Conservation (phyloP, 2,329 filamentous ascomycete species). For the Colletotrichum chrysophilum region DNA sequence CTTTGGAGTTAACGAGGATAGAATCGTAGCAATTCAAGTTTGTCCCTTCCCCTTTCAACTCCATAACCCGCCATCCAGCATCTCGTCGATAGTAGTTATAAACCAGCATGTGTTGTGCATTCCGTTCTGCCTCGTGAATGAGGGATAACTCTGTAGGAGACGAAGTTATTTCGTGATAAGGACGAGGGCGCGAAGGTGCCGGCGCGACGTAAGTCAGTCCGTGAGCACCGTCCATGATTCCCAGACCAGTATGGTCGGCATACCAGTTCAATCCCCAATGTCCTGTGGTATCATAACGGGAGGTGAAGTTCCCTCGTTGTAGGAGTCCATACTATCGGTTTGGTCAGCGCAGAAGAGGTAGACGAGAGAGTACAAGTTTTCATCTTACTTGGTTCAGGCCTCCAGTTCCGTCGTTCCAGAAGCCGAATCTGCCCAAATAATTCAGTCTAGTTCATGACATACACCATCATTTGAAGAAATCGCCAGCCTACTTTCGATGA, state of each 20-base stretch:
- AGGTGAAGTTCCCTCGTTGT: slow-evolving; percentile 3
- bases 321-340: background rate
- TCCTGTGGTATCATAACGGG: background rate
- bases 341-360: background rate
- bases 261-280: slow-evolving; percentile 14
- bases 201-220: background rate
- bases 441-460: background rate
- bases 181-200: background rate
- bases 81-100: slow-evolving; percentile 12
- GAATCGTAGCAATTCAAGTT: slow-evolving; percentile 59
- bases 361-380: background rate
- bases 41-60: background rate
- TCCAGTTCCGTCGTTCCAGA: slow-evolving; percentile 4
- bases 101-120: background rate
- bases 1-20: slow-evolving; percentile 66
- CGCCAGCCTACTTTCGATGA: background rate
- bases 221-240: slow-evolving; percentile 4
- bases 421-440: background rate
- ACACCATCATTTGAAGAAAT: accelerated
- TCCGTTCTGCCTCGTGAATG: background rate
- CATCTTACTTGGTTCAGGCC: background rate
- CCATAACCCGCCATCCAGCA: background rate
- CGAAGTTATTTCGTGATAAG: background rate
- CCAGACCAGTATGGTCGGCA: slow-evolving; percentile 1
- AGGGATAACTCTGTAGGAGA: background rate